Base-by-base conservation (phyloP, 495 filamentous ascomycete species). In the Lophiotrema nucula region DNA sequence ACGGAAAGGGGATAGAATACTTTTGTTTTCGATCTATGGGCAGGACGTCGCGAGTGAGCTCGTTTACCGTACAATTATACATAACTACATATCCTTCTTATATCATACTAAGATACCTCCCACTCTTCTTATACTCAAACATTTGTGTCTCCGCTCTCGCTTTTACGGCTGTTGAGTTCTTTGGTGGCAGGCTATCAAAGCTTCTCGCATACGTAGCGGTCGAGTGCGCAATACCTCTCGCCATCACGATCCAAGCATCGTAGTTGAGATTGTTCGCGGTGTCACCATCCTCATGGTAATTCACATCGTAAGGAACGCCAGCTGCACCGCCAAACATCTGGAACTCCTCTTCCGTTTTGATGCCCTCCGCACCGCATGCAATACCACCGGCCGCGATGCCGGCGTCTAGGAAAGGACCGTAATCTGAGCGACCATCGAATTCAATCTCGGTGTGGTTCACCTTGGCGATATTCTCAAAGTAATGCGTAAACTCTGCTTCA, bases 361-460 rank as follows among this genome's bases (percentile, higher is more conserved):
- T 44, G 4, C 69, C 80, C 65, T 89, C 87, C 6, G 87, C 86
- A 22, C 87, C 87, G 21, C 86, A 85, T 67, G 85, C 86, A 31
- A 88, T 67, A 6, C 87, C 87, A 37, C 87, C 86, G 8, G 75
- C 74, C 0, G 87, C 80, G 42, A 89, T 81, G 39, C 83, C 83
- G 16, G 71, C 76, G 25, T 81, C 79, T 23, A 86, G 77, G 70
- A 90, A 89, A 0, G 85, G 80, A 11, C 77, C 81, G 66, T 90
- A 88, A 71, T 90, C 87, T 42, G 79, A 83, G 31, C 86, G 83
- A n/a, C 84, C 86, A 66, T 77, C 72, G 60, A 89, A 89, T 2
- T 69, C 77, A 25, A 82, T 81, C 0, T 81, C 72, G 3, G 78
- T 74, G 31, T 69, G 74, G 2, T 72, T 69, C 18, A 58, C 18